phyloP scores from a whole-genome alignment of 768 basidiomycete genomes.

The Erythrobasidium yunnanense region DNA sequence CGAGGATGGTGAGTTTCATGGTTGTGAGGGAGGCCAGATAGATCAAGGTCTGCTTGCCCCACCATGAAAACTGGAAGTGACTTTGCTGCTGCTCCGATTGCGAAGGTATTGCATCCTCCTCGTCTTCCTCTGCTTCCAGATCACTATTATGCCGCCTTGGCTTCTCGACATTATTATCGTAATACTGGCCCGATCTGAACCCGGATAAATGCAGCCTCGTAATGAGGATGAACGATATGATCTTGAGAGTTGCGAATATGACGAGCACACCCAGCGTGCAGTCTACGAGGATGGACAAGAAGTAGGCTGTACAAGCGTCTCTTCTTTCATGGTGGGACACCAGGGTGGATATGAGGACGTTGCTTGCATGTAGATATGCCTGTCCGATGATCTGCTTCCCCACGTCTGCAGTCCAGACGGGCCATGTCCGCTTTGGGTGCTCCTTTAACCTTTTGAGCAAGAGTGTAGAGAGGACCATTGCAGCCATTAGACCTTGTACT shows the following conservation, averaged over 20 bases:
- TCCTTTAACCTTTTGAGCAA: conserved; percentile 83
- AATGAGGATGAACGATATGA: conserved; percentile 55
- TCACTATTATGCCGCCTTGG: neutral
- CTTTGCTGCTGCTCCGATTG: neutral
- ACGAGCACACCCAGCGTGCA: conserved; percentile 79
- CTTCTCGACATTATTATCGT: conserved; percentile 38
- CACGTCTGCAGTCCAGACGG: conserved; percentile 60
- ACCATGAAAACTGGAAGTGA: conserved; percentile 33
- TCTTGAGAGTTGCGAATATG: conserved; percentile 47
- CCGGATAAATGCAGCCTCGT: conserved; percentile 59
- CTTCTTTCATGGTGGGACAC: conserved; percentile 58
- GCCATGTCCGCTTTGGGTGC: conserved; percentile 73
- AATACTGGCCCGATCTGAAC: conserved; percentile 78
- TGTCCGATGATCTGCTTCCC: conserved; percentile 53
- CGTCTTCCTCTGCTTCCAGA: neutral
- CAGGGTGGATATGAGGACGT: conserved; percentile 44
- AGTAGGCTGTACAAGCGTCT: conserved; percentile 69
- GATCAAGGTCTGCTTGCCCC: conserved; percentile 49
- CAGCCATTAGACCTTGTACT: conserved; percentile 78
- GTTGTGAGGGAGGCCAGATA: conserved; percentile 68
- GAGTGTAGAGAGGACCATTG: conserved; percentile 74
- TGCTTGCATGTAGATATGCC: conserved; percentile 9
- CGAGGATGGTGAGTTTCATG: conserved; percentile 87
- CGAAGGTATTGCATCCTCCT: neutral
- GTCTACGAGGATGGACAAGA: conserved; percentile 83